Percentiles rank a stretch among this genome's conserved stretches.
Conservation (phyloP, 345 rosid genomes). For the Camelina neglecta region DNA sequence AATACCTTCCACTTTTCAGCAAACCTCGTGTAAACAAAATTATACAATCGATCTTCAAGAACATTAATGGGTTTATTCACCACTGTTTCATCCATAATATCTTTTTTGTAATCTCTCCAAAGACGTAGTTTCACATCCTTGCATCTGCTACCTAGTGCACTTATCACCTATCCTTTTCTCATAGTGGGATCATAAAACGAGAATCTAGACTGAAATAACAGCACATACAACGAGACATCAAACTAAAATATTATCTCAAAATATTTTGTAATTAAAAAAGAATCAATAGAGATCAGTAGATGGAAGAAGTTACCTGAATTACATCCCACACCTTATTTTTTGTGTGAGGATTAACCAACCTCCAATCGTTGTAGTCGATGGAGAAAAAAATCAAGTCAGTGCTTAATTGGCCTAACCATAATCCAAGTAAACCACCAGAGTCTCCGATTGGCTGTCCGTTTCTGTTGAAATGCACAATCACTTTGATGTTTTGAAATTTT, state of each 20-base stretch:
- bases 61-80: neutral
- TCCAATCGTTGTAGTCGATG: slow-evolving; percentile 3
- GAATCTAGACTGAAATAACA: neutral
- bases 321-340: neutral
- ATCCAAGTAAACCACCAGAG: no score
- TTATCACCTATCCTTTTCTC: neutral
- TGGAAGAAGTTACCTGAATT: neutral
- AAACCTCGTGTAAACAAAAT: neutral
- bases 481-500: no score
- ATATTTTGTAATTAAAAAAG: no score
- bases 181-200: neutral
- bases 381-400: neutral
- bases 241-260: neutral
- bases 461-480: no score
- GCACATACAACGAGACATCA: neutral
- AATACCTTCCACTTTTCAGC: slow-evolving; percentile 13
- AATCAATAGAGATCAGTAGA: no score
- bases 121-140: neutral
- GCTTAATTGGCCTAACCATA: neutral
- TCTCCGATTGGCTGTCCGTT: no score
- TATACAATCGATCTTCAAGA: neutral
- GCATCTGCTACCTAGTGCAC: slow-evolving; percentile 8
- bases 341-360: neutral
- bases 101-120: neutral
- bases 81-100: neutral